Evolutionary conservation across 1,284 basidiomycete genomes (phyloP).

Genomic region (Neotropicomus parvogracilis): DNA sequence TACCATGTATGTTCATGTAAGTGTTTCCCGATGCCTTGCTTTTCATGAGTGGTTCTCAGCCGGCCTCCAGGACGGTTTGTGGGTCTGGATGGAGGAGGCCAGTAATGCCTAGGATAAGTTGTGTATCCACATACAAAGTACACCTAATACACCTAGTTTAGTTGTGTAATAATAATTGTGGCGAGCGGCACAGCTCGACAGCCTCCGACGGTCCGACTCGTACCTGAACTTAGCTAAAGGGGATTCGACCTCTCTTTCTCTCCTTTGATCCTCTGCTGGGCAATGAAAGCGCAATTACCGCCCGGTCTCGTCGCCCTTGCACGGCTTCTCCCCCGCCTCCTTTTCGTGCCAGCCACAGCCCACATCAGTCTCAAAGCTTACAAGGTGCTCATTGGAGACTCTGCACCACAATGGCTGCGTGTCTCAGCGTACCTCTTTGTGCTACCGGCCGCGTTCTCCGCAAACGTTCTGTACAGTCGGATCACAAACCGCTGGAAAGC

Average conservation of each 20-base stretch:
- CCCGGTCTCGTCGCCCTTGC: slow-evolving; percentile 32
- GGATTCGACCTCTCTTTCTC: too few relatives aligned
- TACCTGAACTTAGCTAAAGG: too few relatives aligned
- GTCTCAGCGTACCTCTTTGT: slow-evolving; percentile 25
- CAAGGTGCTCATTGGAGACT: slow-evolving; percentile 1
- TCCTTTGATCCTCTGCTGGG: too few relatives aligned
- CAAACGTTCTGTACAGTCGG: slow-evolving; percentile 22
- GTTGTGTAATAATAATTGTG: too few relatives aligned
- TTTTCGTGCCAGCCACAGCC: slow-evolving; percentile 18
- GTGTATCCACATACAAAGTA: too few relatives aligned
- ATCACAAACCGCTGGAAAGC: slow-evolving; percentile 25
- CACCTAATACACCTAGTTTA: too few relatives aligned
- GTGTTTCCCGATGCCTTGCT: background rate
- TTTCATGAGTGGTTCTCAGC: background rate
- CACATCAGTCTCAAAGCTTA: slow-evolving; percentile 14
- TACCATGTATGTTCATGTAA: slow-evolving; percentile 47
- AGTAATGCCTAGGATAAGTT: background rate
- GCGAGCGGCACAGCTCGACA: too few relatives aligned
- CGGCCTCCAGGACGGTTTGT: background rate
- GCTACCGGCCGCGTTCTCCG: slow-evolving; percentile 27
- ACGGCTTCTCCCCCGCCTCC: slow-evolving; percentile 24
- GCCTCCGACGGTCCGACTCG: too few relatives aligned
- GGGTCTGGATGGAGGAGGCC: slow-evolving; percentile 2
- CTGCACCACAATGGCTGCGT: slow-evolving; percentile 14
- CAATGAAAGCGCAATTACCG: slow-evolving; percentile 22